phyloP scores from a whole-genome alignment of 169 alveolate species.

The Perkinsus olseni region DNA sequence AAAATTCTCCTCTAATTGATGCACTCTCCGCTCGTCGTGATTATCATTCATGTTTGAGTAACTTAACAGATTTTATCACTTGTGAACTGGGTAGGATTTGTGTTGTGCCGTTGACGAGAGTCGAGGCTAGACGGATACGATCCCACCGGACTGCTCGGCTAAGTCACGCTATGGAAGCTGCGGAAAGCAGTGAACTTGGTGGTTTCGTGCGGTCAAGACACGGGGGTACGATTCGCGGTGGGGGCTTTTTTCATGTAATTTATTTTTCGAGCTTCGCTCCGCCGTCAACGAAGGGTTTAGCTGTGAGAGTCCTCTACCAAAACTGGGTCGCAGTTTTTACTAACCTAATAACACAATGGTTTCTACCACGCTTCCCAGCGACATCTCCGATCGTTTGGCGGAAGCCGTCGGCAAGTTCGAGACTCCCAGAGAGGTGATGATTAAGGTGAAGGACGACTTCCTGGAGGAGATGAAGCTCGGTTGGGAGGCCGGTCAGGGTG shows the following conservation, averaged over 20 bases:
- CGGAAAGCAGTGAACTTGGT: too few relatives aligned
- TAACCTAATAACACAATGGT: background rate
- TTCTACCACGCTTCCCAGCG: background rate
- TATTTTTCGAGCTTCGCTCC: background rate
- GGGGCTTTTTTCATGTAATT: background rate
- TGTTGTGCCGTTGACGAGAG: too few relatives aligned
- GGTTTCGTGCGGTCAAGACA: too few relatives aligned
- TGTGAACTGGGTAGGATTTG: too few relatives aligned
- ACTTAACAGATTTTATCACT: too few relatives aligned
- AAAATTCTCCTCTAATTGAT: background rate
- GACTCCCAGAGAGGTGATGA: background rate
- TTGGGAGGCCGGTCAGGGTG: constrained; percentile 4
- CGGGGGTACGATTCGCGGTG: background rate
- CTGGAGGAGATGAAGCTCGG: constrained; percentile 1
- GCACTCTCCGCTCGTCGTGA: too few relatives aligned
- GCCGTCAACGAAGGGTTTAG: background rate
- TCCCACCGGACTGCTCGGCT: too few relatives aligned
- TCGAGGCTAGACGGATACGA: too few relatives aligned
- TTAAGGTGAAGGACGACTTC: background rate
- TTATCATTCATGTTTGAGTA: too few relatives aligned
- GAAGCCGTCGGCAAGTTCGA: background rate
- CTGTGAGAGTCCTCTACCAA: background rate
- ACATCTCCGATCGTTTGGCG: background rate
- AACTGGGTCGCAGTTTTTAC: constrained; percentile 3
- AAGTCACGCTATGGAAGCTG: too few relatives aligned